phyloP scores from a whole-genome alignment of 1,139 yeast species.

The Kodamaea ohmeri region DNA sequence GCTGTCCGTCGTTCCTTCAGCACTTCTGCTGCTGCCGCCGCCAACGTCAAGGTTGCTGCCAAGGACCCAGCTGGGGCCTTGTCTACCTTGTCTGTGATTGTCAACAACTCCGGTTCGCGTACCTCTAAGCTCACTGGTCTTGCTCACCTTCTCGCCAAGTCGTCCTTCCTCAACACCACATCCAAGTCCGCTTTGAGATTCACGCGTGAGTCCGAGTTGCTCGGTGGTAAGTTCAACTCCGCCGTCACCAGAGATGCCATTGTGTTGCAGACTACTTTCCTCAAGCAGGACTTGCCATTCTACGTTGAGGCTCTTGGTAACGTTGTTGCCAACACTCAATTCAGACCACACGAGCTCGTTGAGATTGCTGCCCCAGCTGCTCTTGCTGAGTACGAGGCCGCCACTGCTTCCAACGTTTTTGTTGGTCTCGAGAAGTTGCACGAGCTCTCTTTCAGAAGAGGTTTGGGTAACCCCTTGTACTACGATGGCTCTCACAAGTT shows the following conservation, averaged over 20 bases:
- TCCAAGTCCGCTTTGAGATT: conserved; percentile 87
- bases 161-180: conserved; percentile 79
- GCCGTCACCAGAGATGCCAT: conserved; percentile 80
- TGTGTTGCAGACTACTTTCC: conserved; percentile 74
- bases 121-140: conserved; percentile 70
- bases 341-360: conserved; percentile 75
- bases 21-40: conserved; percentile 31
- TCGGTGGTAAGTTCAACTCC: conserved; percentile 79
- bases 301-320: conserved; percentile 85
- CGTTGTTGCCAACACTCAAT: conserved; percentile 68
- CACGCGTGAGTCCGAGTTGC: conserved; percentile 90
- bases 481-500: conserved; percentile 63
- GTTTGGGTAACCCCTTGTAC: conserved; percentile 81
- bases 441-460: conserved; percentile 79
- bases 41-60: conserved; percentile 43
- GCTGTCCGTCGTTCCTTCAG: conserved; percentile 48
- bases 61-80: conserved; percentile 59
- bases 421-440: conserved; percentile 78
- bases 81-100: conserved; percentile 66
- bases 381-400: conserved; percentile 50
- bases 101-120: conserved; percentile 82
- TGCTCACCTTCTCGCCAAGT: conserved; percentile 82
- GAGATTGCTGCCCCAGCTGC: conserved; percentile 86
- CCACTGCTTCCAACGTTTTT: conserved; percentile 50
- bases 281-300: conserved; percentile 87